Evolutionary conservation across 2,329 filamentous ascomycete species (phyloP).

Genomic region (Pseudocercospora vitis): DNA sequence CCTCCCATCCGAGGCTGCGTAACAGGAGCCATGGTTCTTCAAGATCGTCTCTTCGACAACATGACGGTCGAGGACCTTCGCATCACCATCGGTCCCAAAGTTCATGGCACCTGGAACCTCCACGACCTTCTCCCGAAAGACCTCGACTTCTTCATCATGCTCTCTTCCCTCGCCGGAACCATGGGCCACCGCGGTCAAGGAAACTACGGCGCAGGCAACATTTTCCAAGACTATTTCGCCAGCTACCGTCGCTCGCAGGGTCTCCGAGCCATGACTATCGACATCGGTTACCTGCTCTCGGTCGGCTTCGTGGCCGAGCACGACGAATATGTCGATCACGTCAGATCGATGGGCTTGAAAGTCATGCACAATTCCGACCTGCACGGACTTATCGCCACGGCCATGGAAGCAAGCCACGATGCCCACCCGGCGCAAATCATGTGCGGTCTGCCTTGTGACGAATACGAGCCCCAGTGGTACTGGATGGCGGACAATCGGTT

Average conservation of each 20-base stretch:
- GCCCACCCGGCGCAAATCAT: slow-evolving; percentile 10
- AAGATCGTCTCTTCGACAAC: slow-evolving; percentile 24
- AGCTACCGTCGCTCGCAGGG: slow-evolving; percentile 31
- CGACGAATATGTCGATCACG: slow-evolving; percentile 15
- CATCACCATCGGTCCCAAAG: slow-evolving; percentile 27
- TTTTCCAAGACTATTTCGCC: slow-evolving; percentile 33
- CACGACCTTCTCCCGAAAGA: slow-evolving; percentile 23
- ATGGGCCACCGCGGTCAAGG: slow-evolving; percentile 42
- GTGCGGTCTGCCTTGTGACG: slow-evolving; percentile 10
- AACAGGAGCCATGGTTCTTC: slow-evolving; percentile 41
- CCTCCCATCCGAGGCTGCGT: slow-evolving; percentile 45
- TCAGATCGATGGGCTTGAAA: slow-evolving; percentile 17
- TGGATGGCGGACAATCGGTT: slow-evolving; percentile 18
- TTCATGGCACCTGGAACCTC: slow-evolving; percentile 34
- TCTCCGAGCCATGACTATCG: slow-evolving; percentile 30
- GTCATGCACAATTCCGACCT: slow-evolving; percentile 19
- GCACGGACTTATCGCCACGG: slow-evolving; percentile 13
- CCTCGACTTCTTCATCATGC: slow-evolving; percentile 37
- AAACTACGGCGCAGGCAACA: slow-evolving; percentile 43
- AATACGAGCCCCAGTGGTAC: slow-evolving; percentile 13
- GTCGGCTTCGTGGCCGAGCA: slow-evolving; percentile 32
- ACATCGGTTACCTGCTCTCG: slow-evolving; percentile 36
- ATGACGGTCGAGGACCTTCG: slow-evolving; percentile 28
- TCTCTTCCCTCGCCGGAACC: slow-evolving; percentile 29
- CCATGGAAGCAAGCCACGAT: slow-evolving; percentile 13